Evolutionary conservation across 331 rosid genomes (phyloP).

Genomic region (Malus hybrid): DNA sequence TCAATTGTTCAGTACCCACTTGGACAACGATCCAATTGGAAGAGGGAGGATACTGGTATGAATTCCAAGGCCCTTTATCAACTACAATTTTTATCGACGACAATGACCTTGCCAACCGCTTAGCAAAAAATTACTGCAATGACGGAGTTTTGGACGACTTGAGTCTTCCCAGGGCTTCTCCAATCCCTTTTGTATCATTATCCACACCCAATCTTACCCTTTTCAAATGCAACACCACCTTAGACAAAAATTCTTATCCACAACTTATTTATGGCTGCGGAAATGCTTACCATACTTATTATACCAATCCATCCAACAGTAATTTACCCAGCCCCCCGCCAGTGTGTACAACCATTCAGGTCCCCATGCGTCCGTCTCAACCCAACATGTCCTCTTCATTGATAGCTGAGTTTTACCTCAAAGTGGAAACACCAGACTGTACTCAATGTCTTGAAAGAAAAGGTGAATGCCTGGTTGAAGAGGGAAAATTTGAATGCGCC

Average conservation of each 20-base stretch:
- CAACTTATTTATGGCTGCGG: neutral
- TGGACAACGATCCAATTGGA: slow-evolving; percentile 7
- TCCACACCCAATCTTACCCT: neutral
- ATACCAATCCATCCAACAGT: neutral
- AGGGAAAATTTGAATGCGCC: neutral
- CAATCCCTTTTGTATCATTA: too few relatives aligned
- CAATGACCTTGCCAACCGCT: accelerated
- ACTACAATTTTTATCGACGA: neutral
- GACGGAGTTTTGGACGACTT: slow-evolving; percentile 14
- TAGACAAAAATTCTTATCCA: accelerated
- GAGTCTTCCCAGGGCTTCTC: slow-evolving; percentile 18
- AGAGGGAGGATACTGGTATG: slow-evolving; percentile 7
- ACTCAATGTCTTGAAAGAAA: neutral
- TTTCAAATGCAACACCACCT: slow-evolving; percentile 19
- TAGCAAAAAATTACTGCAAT: neutral
- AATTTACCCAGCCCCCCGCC: neutral
- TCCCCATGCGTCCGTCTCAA: neutral
- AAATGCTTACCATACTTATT: slow-evolving; percentile 1
- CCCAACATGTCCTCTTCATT: neutral
- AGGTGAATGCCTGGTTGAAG: slow-evolving; percentile 13
- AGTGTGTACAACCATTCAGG: slow-evolving; percentile 9
- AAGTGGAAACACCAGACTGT: slow-evolving; percentile 10
- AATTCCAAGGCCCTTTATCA: neutral
- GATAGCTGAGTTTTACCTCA: accelerated
- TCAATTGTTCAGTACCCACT: neutral